phyloP scores from a whole-genome alignment of 192 early-diverging fungal genomes.

The Gamsiella multidivaricata region DNA sequence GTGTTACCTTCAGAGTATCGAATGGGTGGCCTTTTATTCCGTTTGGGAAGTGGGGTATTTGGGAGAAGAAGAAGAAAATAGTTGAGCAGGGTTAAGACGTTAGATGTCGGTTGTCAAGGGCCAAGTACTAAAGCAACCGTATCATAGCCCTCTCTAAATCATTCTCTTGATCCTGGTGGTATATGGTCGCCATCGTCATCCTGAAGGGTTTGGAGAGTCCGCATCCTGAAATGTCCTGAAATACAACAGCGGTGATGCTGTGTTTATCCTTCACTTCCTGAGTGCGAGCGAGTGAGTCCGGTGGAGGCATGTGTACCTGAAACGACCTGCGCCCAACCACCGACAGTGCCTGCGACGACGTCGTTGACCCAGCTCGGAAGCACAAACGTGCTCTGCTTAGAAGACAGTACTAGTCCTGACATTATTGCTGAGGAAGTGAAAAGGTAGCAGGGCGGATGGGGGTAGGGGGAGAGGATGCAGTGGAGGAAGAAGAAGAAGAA shows the following conservation, averaged over 20 bases:
- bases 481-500: not conserved
- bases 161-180: too few species aligned
- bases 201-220: too few species aligned
- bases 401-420: slow-evolving; percentile 15
- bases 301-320: too few species aligned
- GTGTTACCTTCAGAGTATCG: slow-evolving; percentile 67
- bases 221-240: too few species aligned
- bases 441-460: not conserved
- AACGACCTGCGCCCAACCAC: slow-evolving; percentile 79
- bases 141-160: too few species aligned
- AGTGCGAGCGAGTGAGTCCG: too few species aligned
- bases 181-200: too few species aligned
- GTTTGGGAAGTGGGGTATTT: not conserved
- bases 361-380: slow-evolving; percentile 65
- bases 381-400: slow-evolving; percentile 19
- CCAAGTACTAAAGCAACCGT: too few species aligned
- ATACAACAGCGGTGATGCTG: too few species aligned
- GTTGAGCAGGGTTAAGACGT: not conserved
- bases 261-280: too few species aligned
- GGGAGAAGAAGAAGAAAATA: slow-evolving; percentile 5
- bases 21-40: slow-evolving; percentile 67
- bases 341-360: slow-evolving; percentile 69
- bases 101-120: too few species aligned
- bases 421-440: not conserved
- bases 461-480: not conserved